Evolutionary conservation across 202 grass and related monocot genomes (phyloP).

Genomic region (Elaeis oleifera): DNA sequence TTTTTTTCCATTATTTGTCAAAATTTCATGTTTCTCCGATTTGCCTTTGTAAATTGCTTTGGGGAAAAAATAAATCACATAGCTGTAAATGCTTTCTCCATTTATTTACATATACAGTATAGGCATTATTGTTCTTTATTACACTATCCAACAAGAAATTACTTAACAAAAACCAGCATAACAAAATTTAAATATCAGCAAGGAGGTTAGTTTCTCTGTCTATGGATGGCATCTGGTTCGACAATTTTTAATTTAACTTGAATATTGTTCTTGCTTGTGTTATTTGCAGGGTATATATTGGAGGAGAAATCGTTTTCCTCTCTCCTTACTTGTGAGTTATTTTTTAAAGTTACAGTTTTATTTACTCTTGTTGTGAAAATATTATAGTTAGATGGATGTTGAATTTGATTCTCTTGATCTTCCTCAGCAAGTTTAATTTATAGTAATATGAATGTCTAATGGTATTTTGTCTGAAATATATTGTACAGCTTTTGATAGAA

Average conservation of each 20-base stretch:
- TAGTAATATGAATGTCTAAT: no score
- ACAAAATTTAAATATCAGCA: slow-evolving; percentile 33
- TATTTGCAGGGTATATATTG: slow-evolving; percentile 44
- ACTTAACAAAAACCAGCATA: slow-evolving; percentile 31
- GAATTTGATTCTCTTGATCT: no score
- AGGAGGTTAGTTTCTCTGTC: slow-evolving; percentile 35
- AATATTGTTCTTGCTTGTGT: slow-evolving; percentile 3
- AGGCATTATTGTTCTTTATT: slow-evolving; percentile 23
- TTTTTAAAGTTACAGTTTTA: not conserved
- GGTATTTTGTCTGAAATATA: no score
- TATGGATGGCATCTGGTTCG: not conserved
- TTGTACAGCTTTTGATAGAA: no score
- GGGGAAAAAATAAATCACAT: not conserved
- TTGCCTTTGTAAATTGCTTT: not conserved
- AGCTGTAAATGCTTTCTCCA: not conserved
- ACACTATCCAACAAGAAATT: slow-evolving; percentile 31
- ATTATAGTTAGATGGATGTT: no score
- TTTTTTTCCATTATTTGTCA: no score
- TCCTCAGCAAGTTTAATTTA: no score
- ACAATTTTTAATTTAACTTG: not conserved
- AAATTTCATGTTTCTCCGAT: no score
- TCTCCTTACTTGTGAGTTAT: slow-evolving; percentile 43
- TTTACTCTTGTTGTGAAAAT: not conserved
- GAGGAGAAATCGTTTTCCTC: slow-evolving; percentile 27
- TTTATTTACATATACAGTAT: slow-evolving; percentile 10